Percentiles rank a stretch among this genome's conserved stretches.
phyloP scores from a whole-genome alignment of 441 rosid genomes.

The Croton setiger region DNA sequence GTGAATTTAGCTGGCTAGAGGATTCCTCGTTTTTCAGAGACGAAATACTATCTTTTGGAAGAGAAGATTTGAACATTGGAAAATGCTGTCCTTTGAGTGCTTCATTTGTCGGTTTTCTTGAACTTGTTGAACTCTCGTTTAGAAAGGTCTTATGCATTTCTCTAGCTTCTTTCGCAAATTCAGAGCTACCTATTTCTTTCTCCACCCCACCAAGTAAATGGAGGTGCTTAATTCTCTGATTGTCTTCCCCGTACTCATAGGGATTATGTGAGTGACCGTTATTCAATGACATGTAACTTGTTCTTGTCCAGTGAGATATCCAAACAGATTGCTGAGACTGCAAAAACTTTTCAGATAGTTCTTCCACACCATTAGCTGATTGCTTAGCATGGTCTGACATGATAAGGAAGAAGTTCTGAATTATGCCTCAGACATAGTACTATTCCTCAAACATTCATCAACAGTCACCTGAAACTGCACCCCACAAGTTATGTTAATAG shows the following conservation, averaged over 20 bases:
- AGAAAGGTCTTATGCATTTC: slow-evolving; percentile 24
- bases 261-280: slow-evolving; percentile 15
- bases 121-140: slow-evolving; percentile 25
- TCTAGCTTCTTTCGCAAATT: slow-evolving; percentile 20
- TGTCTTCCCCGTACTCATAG: slow-evolving; percentile 20
- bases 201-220: slow-evolving; percentile 9
- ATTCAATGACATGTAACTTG: slow-evolving; percentile 25
- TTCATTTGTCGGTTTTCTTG: slow-evolving; percentile 23
- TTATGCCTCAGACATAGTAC: not conserved
- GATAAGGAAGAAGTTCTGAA: slow-evolving; percentile 7
- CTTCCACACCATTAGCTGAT: slow-evolving; percentile 26
- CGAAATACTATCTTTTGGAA: slow-evolving; percentile 14
- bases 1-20: slow-evolving; percentile 5
- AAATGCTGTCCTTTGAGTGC: slow-evolving; percentile 24
- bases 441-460: slow-evolving; percentile 16
- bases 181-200: slow-evolving; percentile 15
- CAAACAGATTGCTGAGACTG: slow-evolving; percentile 37
- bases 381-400: slow-evolving; percentile 39
- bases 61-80: slow-evolving; percentile 30
- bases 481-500: slow-evolving; percentile 6
- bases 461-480: slow-evolving; percentile 23
- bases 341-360: slow-evolving; percentile 23
- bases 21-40: slow-evolving; percentile 22
- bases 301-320: slow-evolving; percentile 49
- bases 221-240: slow-evolving; percentile 15